Base-by-base conservation (phyloP, 257 asterid species). In the Nicotiana tomentosiformis region DNA sequence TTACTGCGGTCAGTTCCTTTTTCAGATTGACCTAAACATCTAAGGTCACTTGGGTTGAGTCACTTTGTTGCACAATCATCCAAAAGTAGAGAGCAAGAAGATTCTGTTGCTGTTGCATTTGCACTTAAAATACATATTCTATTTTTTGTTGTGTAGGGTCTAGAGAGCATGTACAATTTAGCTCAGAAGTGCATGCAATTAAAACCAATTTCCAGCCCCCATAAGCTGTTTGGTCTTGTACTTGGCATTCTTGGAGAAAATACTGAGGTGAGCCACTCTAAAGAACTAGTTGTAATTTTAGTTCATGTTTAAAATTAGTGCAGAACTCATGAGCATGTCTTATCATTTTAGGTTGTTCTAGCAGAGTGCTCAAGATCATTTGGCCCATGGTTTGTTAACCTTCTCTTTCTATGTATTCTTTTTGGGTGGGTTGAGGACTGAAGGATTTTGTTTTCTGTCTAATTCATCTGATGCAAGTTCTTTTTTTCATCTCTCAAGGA, bases 341-440 rank as follows among this genome's bases (percentile, higher is more conserved):
- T 82, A 53, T 82, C 83, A 72, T 32, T 91, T 88, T 90, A 95
- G 98, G 97, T 93, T 83, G 91, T 95, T 82, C 86, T 95, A 69
- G 97, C 97, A 20, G 98, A 92, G 88, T 95, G 99, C 89, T 93
- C 97, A 78, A 92, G 94, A 88, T 95, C 99, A 83, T 95, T 92
- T 89, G 98, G 97, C 66, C 96, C 98, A 87, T 95, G 99, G 99
- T 95, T 88, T 91, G 98, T 69, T 61, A 26, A 29, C 4, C 43
- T 39, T 66, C 64, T 86, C 26, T 56, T 11, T 49, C 70, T 32
- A 20, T 56, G 66, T 33, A 23, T 18, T 60, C 17, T 82, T 23
- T 83, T 29, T 79, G 23, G 64, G 20, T 51, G 33, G 53, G 5
- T 29, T 66, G 70, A 82, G 83, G 16, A 51, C 10, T 76, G 53